Evolutionary conservation across 2,329 filamentous ascomycete species (phyloP), one percentile per base, ranked within the genome.

Genomic region (Metarhizium rileyi): DNA sequence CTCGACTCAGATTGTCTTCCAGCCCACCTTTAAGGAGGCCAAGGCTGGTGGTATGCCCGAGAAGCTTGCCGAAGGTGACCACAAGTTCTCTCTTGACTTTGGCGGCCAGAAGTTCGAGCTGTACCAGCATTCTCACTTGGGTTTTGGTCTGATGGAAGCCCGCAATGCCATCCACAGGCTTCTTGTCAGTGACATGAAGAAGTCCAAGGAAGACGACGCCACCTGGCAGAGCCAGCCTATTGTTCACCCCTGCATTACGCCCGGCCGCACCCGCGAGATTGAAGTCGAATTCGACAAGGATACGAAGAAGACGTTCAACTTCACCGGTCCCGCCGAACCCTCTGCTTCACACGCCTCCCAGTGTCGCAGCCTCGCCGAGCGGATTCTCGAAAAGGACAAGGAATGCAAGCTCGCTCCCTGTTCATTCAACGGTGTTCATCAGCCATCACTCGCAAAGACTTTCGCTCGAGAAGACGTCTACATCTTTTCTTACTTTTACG

Each of bases 401-500:
- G 76, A 82, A 28, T 98, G 93, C 73, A 76, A 77, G 54, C 72
- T 97, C 45, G 79, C 87, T 0, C 93, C 93, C n/a, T 98, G 93
- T 74, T 95, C 93, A 1, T 98, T 98, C 81, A 95, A 95, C 66
- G 93, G 93, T 56, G 83, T 98, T 27, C 88, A 98, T 71, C 93
- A 98, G 69, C 93, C 93, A 9, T 84, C 86, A 22, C 77, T 98
- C 44, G 83, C 82, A 58, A 95, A 95, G 76, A 98, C 93, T 0
- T 98, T 98, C 62, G 74, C 87, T 25, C 79, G 78, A 55, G 91
- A 97, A 69, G 90, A 96, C 61, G 81, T 97, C 36, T 98, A 91
- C 71, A 89, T 97, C 59, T 91, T 98, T 70, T 95, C 88, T 27
- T 98, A 95, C 78, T 98, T 98, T 72, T 96, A 86, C 71, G 93